These are phyloP conservation scores for Cymbopogon flexuosus DNA, from an alignment of 202 grass and related monocot species.

Conservation along the genomic window DNA sequence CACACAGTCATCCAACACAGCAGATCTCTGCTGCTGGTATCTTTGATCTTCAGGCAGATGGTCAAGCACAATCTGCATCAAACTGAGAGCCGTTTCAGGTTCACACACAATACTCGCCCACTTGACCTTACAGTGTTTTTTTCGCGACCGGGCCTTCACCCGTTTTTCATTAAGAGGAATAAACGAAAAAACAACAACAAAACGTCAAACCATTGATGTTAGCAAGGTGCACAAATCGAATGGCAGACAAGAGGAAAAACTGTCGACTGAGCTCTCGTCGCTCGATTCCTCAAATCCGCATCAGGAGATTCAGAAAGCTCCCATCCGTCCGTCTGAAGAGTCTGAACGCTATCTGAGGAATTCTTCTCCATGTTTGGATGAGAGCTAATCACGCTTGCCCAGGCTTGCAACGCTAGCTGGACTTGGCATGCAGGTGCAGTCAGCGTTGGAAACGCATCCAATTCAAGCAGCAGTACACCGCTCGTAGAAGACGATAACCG, in stretches of 20 bases:
- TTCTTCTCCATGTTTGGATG: no score
- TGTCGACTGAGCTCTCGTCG: background rate
- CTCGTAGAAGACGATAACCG: background rate
- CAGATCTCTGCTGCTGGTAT: conserved; percentile 5
- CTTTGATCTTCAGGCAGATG: conserved; percentile 32
- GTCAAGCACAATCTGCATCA: conserved; percentile 25
- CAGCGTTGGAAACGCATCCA: background rate
- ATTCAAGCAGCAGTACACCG: no score
- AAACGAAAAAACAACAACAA: no score
- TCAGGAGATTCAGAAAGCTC: background rate
- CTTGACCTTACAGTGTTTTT: background rate
- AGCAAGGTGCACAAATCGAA: no score
- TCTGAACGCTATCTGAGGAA: background rate
- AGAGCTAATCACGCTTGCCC: no score
- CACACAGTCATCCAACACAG: background rate
- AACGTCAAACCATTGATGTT: no score
- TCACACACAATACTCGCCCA: conserved; percentile 17
- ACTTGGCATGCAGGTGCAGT: background rate
- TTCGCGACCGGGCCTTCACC: no score
- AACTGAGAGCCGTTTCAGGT: background rate
- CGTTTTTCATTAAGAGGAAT: no score
- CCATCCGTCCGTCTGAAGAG: background rate
- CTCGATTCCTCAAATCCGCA: background rate
- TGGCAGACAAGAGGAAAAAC: background rate
- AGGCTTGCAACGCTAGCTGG: background rate